Evolutionary conservation across 768 basidiomycete genomes (phyloP), one percentile per base, ranked within the genome.

Genomic region (Grammothele lineata): DNA sequence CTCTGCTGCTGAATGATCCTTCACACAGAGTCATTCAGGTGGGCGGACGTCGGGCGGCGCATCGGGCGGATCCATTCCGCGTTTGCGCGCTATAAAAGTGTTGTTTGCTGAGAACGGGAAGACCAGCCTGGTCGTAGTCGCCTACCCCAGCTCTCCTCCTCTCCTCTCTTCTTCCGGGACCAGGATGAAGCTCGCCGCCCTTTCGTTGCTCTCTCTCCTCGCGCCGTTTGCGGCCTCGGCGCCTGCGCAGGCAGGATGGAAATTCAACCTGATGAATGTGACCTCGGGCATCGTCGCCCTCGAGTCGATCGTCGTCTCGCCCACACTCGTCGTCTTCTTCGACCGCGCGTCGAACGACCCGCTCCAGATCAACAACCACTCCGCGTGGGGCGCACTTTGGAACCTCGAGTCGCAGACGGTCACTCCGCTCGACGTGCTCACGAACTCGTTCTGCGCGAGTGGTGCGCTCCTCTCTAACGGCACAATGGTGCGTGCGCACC

Each of bases 261-360:
- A 47, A 14, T 58, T 58, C 39, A 45, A 56, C 41, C 38, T 62
- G 36, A 81, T 86, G 63, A 70, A 74, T 41, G 87, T 85, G 10
- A 71, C 77, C 7, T 88, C 85, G 5, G 88, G 88, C 15, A 83
- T 90, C 17, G 70, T 78, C 48, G 88, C 87, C 3, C 88, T 89
- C 85, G 87, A 90, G 61, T 58, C 90, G 39, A 70, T 72, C 11
- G 66, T 90, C 45, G 71, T 90, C 51, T 90, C 87, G 3, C 57
- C 76, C 11, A 78, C 75, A 3, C 85, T 87, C 54, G 87, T 78
- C n/a, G 61, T 90, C 51, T 74, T 91, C 41, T 62, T 92, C 37
- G 88, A 92, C 74, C 90, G 90, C 65, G 87, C 88, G 19, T 87
- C 89, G 59, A 85, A 90, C 63, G 90, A 92, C 59, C 88, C 87